These are phyloP conservation scores for Lunularia cruciata DNA, from an alignment of 225 moss, liverwort and hornwort species.

Conservation along the genomic window DNA sequence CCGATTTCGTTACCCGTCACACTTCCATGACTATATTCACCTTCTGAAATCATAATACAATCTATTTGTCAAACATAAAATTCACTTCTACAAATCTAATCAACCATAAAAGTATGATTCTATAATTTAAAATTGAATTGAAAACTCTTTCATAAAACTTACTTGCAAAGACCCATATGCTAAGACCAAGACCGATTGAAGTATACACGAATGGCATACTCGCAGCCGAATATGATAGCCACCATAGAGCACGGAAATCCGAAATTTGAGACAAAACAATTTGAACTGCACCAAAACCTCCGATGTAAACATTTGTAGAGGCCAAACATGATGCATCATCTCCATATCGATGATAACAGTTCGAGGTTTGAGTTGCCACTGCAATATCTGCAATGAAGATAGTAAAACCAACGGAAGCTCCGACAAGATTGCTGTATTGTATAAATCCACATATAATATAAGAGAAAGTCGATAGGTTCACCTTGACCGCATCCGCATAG, in stretches of 20 bases:
- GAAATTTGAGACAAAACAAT: slow-evolving; percentile 74
- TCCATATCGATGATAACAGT: slow-evolving; percentile 46
- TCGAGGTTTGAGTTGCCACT: slow-evolving; percentile 57
- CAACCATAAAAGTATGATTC: too few relatives aligned
- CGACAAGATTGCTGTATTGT: slow-evolving; percentile 80
- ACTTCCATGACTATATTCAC: slow-evolving; percentile 48
- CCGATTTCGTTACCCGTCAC: slow-evolving; percentile 43
- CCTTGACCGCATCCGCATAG: slow-evolving; percentile 85
- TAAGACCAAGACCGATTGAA: slow-evolving; percentile 70
- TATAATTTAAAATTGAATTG: too few relatives aligned
- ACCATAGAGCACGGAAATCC: slow-evolving; percentile 79
- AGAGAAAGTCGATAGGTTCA: slow-evolving; percentile 43
- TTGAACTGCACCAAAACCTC: slow-evolving; percentile 56
- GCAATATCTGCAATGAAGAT: slow-evolving; percentile 68
- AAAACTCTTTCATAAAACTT: too few relatives aligned
- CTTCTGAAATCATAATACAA: background rate
- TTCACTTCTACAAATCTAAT: too few relatives aligned
- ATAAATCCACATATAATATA: slow-evolving; percentile 48
- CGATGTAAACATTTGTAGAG: slow-evolving; percentile 65
- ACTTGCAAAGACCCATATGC: slow-evolving; percentile 54
- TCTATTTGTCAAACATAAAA: too few relatives aligned
- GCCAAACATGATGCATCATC: slow-evolving; percentile 29
- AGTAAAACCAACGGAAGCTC: slow-evolving; percentile 79
- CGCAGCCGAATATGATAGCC: slow-evolving; percentile 84
- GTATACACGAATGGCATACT: slow-evolving; percentile 78